These are phyloP conservation scores for Collybiopsis luxurians DNA, from an alignment of 768 basidiomycete genomes.

Conservation along the genomic window DNA sequence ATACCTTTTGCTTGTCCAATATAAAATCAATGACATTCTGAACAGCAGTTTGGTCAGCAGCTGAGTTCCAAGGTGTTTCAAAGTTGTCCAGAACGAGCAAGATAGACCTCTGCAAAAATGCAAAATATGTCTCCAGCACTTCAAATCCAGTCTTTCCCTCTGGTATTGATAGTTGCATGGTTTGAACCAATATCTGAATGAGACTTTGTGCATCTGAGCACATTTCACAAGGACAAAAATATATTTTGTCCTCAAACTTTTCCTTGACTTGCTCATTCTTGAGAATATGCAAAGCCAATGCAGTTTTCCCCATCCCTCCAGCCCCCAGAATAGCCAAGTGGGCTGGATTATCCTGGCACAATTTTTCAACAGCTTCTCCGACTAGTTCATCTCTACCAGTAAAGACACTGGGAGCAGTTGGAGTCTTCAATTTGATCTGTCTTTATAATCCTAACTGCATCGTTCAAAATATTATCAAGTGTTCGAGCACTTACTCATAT, in stretches of 20 bases:
- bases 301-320: no score
- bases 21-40: neutral
- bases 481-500: neutral
- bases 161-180: neutral
- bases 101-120: neutral
- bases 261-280: no score
- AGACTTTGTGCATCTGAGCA: no score
- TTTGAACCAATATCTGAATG: neutral
- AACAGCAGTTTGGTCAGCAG: neutral
- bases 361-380: neutral
- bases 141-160: neutral
- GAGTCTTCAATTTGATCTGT: neutral
- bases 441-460: neutral
- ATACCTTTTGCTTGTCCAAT: neutral
- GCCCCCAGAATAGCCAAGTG: no score
- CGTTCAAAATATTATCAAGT: neutral
- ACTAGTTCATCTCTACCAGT: neutral
- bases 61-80: no score
- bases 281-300: no score
- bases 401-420: neutral
- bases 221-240: no score
- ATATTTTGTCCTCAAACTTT: no score
- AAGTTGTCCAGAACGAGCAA: conserved; percentile 10
- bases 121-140: neutral
- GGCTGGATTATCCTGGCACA: neutral